Base-by-base conservation (phyloP, 768 basidiomycete genomes). In the Lactifluus piperatus region DNA sequence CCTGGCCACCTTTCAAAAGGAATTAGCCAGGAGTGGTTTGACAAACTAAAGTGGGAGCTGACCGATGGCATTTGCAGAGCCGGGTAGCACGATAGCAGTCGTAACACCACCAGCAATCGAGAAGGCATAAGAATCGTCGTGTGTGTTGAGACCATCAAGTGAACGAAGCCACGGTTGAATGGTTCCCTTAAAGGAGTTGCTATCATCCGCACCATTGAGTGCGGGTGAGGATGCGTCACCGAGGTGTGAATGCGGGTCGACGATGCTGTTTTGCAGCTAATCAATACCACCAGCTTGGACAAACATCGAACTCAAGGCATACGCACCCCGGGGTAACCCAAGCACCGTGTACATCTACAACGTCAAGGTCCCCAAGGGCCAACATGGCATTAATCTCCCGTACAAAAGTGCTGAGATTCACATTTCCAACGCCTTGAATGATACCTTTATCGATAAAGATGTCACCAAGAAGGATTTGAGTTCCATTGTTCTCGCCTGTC, bases 61-160 rank as follows among this genome's bases (percentile, higher is more conserved):
- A 61, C 60, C 60, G 11, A 61, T 61, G 27, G 60, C 60, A 34
- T 61, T 78, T 10, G 75, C 81, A 46, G 82, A 86, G 0, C 89
- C 90, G 3, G 91, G 91, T 1, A 93, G 75, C 24, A 93, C 74
- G 34, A 90, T 75, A 3, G 86, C 77, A 0, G 87, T 86, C 0
- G 91, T 92, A 14, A 92, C 79, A 10, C 92, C 91, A 10, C 91
- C 90, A 0, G 89, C 73, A 58, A 88, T 79, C n/a, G 85, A 79
- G 8, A 87, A 73, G 20, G 69, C 73, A 70, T 85, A 91, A 0
- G 88, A 77, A 18, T 81, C 79, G 68, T 93, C 90, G 64, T 87
- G 88, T 0, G 88, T 90, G 68, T 93, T 91, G 51, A 93, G 74
- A 0, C 80, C 89, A 65, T 94, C 91, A 13, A 92, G 69, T 29